phyloP scores from a whole-genome alignment of 208 protist genomes.

The Crithidia brevicula region DNA sequence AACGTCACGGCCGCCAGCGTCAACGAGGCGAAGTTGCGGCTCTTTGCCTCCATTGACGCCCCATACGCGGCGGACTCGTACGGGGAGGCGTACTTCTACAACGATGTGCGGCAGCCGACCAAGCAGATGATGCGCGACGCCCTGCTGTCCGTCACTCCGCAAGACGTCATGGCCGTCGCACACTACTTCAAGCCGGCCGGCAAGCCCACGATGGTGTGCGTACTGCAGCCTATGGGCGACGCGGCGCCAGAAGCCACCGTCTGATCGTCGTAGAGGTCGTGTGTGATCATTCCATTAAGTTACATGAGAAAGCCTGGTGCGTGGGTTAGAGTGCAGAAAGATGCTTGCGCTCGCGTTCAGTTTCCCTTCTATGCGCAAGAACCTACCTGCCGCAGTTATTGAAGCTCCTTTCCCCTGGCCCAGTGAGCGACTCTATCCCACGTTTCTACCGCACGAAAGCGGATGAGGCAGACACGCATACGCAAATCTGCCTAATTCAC shows the following conservation, averaged over 20 bases:
- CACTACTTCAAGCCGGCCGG: slow-evolving; percentile 58
- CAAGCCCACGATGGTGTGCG: slow-evolving; percentile 22
- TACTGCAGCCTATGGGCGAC: slow-evolving; percentile 34
- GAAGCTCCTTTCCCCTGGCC: no score
- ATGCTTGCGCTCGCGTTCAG: no score
- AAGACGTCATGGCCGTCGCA: slow-evolving; percentile 64
- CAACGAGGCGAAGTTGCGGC: slow-evolving; percentile 87
- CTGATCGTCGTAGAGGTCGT: no score
- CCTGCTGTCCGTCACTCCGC: slow-evolving; percentile 64
- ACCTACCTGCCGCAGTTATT: no score
- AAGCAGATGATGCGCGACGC: slow-evolving; percentile 83
- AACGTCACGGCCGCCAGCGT: slow-evolving; percentile 72
- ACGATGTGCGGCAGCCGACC: slow-evolving; percentile 64
- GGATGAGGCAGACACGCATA: no score
- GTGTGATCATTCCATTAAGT: no score
- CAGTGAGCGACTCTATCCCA: no score
- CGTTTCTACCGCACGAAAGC: no score
- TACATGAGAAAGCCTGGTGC: no score
- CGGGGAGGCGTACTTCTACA: slow-evolving; percentile 83
- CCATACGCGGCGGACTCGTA: slow-evolving; percentile 85
- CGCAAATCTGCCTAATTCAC: no score
- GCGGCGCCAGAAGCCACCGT: slow-evolving; percentile 14
- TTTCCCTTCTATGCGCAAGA: no score
- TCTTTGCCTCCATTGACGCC: slow-evolving; percentile 87
- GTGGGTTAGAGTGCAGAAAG: no score